phyloP scores from a whole-genome alignment of 83 land plant genomes.

The Picea mariana region DNA sequence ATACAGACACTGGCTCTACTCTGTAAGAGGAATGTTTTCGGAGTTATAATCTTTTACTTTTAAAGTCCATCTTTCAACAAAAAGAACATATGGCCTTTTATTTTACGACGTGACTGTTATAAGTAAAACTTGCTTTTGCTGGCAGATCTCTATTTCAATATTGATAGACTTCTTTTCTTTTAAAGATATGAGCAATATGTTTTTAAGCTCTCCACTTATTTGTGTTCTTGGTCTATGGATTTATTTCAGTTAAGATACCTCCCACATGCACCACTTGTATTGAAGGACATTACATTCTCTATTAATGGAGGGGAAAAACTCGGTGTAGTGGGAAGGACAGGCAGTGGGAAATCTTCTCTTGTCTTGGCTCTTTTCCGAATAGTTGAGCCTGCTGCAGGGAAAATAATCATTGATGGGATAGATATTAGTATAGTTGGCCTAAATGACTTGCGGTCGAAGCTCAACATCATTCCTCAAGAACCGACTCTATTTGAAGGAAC shows the following conservation, averaged over 20 bases:
- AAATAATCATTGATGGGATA: slow-evolving; percentile 62
- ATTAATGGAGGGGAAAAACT: slow-evolving; percentile 53
- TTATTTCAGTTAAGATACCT: slow-evolving; percentile 46
- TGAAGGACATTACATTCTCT: slow-evolving; percentile 48
- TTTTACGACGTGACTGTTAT: too few relatives aligned
- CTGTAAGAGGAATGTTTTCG: not conserved
- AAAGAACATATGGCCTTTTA: too few relatives aligned
- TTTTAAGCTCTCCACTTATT: not conserved
- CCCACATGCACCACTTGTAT: slow-evolving; percentile 51
- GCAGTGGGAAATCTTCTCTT: slow-evolving; percentile 61
- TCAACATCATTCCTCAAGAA: slow-evolving; percentile 92
- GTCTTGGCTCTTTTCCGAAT: slow-evolving; percentile 65
- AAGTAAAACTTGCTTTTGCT: too few relatives aligned
- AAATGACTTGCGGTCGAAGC: slow-evolving; percentile 77
- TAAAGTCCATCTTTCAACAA: too few relatives aligned
- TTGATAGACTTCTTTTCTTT: too few relatives aligned
- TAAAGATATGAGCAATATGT: too few relatives aligned
- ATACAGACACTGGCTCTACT: not conserved
- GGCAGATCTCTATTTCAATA: too few relatives aligned
- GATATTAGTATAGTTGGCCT: slow-evolving; percentile 76
- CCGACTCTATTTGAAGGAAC: slow-evolving; percentile 92
- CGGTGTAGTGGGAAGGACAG: slow-evolving; percentile 61
- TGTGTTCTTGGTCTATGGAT: not conserved
- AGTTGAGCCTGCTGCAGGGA: slow-evolving; percentile 69
- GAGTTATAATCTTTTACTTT: too few relatives aligned